phyloP scores from a whole-genome alignment of 2,329 filamentous ascomycete genomes.

The Botrytis hyacinthi region DNA sequence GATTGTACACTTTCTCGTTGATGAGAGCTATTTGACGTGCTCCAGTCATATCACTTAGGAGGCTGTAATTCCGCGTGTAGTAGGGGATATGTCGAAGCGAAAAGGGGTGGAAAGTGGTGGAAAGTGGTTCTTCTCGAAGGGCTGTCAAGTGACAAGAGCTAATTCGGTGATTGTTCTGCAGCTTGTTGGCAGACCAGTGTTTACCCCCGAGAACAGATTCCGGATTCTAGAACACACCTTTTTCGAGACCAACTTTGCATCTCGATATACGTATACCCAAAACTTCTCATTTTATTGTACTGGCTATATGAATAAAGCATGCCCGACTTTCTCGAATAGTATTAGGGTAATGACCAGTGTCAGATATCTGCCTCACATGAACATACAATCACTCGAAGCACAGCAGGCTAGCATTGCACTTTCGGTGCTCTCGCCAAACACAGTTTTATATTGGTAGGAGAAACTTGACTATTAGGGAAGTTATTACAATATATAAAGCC shows the following conservation, averaged over 20 bases:
- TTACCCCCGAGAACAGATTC: neutral
- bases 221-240: neutral
- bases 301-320: neutral
- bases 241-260: no score
- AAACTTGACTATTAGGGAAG: neutral
- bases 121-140: accelerated
- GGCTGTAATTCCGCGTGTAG: no score
- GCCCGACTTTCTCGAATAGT: no score
- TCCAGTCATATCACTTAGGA: neutral
- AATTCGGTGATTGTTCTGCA: no score
- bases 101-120: neutral
- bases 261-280: neutral
- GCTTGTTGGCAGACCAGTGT: neutral
- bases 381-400: neutral
- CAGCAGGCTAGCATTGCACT: neutral
- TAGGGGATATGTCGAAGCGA: no score
- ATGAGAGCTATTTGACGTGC: neutral
- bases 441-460: neutral
- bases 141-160: neutral
- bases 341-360: neutral
- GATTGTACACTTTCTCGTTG: neutral
- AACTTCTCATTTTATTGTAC: neutral
- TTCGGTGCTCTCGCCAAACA: neutral
- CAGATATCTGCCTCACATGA: neutral
- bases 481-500: accelerated